phyloP scores from a whole-genome alignment of 2,329 filamentous ascomycete genomes.

The Epichloe brachyelytri region DNA sequence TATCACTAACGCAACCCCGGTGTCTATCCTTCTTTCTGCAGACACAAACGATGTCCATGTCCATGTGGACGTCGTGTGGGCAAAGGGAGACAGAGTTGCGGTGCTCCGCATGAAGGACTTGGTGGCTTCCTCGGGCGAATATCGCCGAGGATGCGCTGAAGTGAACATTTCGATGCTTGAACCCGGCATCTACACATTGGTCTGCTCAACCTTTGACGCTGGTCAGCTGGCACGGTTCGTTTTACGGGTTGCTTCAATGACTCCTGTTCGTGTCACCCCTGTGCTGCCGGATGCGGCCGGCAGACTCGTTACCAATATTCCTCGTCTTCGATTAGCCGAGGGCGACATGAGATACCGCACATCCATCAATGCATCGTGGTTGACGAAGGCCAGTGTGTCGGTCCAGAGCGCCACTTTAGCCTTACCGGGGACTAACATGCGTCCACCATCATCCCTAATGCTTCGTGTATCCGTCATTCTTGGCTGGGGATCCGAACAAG shows the following conservation, averaged over 20 bases:
- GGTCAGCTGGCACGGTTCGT: constrained; percentile 64
- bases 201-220: constrained; percentile 82
- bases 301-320: constrained; percentile 47
- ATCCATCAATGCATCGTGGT: constrained; percentile 25
- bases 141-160: constrained; percentile 66
- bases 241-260: constrained; percentile 57
- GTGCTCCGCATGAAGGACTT: constrained; percentile 64
- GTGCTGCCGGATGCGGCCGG: constrained; percentile 67
- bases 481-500: constrained; percentile 56
- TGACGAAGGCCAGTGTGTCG: constrained; percentile 42
- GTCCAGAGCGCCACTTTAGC: constrained; percentile 18
- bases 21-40: constrained; percentile 65
- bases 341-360: constrained; percentile 28
- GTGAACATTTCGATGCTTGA: constrained; percentile 49
- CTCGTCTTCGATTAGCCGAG: constrained; percentile 38
- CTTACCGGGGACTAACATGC: constrained; percentile 11
- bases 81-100: constrained; percentile 56
- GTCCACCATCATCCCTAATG: constrained; percentile 33
- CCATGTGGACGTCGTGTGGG: constrained; percentile 76
- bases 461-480: constrained; percentile 62
- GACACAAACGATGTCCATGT: constrained; percentile 55
- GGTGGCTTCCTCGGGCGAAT: constrained; percentile 74
- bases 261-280: constrained; percentile 40
- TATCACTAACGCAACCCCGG: constrained; percentile 40
- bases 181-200: constrained; percentile 68